Evolutionary conservation across 2,329 filamentous ascomycete genomes (phyloP), one percentile per base, ranked within the genome.

Genomic region (Chaetomium globosum): DNA sequence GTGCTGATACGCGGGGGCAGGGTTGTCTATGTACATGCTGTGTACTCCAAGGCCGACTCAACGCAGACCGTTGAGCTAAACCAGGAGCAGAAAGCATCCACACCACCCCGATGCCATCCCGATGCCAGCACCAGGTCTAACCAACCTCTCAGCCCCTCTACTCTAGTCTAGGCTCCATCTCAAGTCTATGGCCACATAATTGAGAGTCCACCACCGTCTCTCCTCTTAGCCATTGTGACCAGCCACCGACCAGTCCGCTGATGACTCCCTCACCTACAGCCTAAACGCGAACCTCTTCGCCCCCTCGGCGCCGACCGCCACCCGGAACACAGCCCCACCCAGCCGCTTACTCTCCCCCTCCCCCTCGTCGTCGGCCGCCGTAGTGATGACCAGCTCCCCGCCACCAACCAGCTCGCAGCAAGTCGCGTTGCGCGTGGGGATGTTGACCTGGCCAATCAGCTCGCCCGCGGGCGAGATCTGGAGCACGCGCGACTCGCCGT

Each of bases 341-440:
- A 86, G 84, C 76, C 82, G 82, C 71, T 82, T 82, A 71, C 87
- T 89, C 73, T 84, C 80, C 6, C 88, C 87, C 54, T 88, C 85
- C 9, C 84, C 83, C 68, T 87, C 83, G 67, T 90, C 87, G 73
- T 89, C 87, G 39, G 76, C 80, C 5, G 92, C 92, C 63, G 87
- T 91, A 23, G 93, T 97, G 73, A 97, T 90, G 77, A 89, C 90
- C 64, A 97, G 80, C 73, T 87, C 83, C 1, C 82, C 86, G 10
- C 91, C 87, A 9, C 91, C 93, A 43, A 88, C 87, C 75, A 97
- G 94, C 68, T 89, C 87, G 23, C 89, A 87, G 77, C 93, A 97
- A 8, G 92, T 95, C 69, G 92, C 85, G 77, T 92, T 90, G 67
- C 83, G 83, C 13, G 93, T 96, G 4, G 93, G 92, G 69, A 96